phyloP scores from a whole-genome alignment of 2,329 filamentous ascomycete genomes.

The Parastagonospora avenae region DNA sequence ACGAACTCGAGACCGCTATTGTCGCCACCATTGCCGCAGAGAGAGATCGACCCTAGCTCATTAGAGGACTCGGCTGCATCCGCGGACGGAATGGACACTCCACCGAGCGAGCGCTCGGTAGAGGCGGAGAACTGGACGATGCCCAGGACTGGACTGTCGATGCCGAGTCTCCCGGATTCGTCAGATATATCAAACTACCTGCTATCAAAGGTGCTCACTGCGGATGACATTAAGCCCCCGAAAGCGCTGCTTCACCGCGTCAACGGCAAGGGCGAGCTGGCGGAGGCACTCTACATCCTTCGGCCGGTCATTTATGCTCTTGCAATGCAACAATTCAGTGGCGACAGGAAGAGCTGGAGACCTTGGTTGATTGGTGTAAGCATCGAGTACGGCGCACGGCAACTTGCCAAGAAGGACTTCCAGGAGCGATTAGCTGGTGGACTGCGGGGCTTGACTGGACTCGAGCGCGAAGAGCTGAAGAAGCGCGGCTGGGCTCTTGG shows the following conservation, averaged over 20 bases:
- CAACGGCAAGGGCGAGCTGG: conserved; percentile 75
- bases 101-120: conserved; percentile 46
- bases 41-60: conserved; percentile 74
- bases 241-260: conserved; percentile 80
- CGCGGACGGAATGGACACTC: conserved; percentile 55
- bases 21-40: conserved; percentile 81
- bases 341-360: conserved; percentile 80
- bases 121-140: conserved; percentile 73
- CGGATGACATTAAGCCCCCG: conserved; percentile 95
- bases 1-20: conserved; percentile 84
- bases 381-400: conserved; percentile 87
- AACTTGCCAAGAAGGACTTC: conserved; percentile 73
- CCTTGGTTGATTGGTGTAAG: conserved; percentile 88
- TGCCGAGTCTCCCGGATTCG: conserved; percentile 81
- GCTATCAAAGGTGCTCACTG: conserved; percentile 85
- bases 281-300: conserved; percentile 90
- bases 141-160: conserved; percentile 87
- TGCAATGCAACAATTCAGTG: conserved; percentile 74
- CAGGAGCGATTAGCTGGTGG: conserved; percentile 69
- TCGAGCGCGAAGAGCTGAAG: conserved; percentile 88
- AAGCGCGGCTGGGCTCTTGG: conserved; percentile 88
- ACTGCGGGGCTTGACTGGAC: conserved; percentile 75
- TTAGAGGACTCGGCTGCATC: conserved; percentile 57
- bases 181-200: conserved; percentile 87
- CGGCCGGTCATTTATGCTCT: conserved; percentile 86